phyloP scores from a whole-genome alignment of 108 stramenopile genomes.

The Conticribra weissflogii region DNA sequence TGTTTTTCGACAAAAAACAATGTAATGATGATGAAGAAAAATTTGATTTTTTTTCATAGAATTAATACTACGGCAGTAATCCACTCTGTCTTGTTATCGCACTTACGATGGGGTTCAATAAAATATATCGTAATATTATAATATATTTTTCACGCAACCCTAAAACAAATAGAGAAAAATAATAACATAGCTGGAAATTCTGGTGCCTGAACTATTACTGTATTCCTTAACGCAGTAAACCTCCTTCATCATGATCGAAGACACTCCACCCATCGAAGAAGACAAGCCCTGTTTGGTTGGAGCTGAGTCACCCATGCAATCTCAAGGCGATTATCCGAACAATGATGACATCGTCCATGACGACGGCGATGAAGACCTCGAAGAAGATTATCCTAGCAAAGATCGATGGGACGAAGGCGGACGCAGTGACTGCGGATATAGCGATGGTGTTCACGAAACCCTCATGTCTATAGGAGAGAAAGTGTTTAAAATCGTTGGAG shows the following conservation, averaged over 20 bases:
- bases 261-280: neutral
- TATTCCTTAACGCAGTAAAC: neutral
- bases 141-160: no score
- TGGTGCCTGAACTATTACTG: no score
- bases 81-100: no score
- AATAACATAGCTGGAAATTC: no score
- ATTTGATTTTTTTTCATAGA: no score
- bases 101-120: no score
- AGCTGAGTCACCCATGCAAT: neutral
- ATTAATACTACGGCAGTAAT: no score
- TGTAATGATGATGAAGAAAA: no score
- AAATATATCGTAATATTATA: no score
- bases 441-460: slow-evolving; percentile 53
- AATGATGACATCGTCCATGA: slow-evolving; percentile 3
- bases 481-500: slow-evolving; percentile 58
- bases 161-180: no score
- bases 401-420: slow-evolving; percentile 64
- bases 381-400: slow-evolving; percentile 28
- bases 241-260: neutral
- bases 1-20: no score
- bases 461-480: slow-evolving; percentile 61
- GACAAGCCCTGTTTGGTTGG: neutral
- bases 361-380: slow-evolving; percentile 27
- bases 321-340: neutral
- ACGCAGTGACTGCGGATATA: slow-evolving; percentile 59